A percentile compares a stretch with the other conserved stretches of the same genome.
These are phyloP conservation scores for Plasmodium gallinaceum DNA, from an alignment of 169 alveolate species.

Conservation along the genomic window DNA sequence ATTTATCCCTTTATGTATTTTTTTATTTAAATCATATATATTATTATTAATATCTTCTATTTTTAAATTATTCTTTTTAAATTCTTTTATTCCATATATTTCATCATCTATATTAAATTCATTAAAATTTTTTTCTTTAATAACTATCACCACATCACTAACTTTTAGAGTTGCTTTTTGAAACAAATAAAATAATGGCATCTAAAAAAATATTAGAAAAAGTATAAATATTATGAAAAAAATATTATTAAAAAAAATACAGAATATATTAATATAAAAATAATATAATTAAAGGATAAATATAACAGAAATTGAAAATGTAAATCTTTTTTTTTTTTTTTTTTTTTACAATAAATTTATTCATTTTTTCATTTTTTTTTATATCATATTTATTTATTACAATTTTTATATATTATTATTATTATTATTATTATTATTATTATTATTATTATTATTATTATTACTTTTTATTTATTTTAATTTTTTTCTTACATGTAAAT, in stretches of 20 bases:
- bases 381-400: neutral
- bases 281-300: neutral
- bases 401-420: too few relatives aligned
- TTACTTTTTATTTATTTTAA: neutral
- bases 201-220: neutral
- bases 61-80: constrained; percentile 41
- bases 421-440: too few relatives aligned
- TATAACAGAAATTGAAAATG: neutral
- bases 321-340: too few relatives aligned
- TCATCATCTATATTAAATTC: constrained; percentile 53
- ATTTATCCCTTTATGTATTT: constrained; percentile 57
- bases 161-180: constrained; percentile 52
- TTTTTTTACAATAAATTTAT: too few relatives aligned
- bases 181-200: constrained; percentile 53
- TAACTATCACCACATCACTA: constrained; percentile 51
- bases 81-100: constrained; percentile 46
- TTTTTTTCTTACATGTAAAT: constrained; percentile 19
- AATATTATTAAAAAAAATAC: neutral
- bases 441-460: too few relatives aligned
- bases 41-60: constrained; percentile 34
- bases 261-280: too few relatives aligned
- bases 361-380: too few relatives aligned
- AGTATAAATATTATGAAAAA: neutral
- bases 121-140: constrained; percentile 45
- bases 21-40: constrained; percentile 14